Evolutionary conservation across 2,329 filamentous ascomycete genomes (phyloP).

Genomic region (Sporothrix globosa): DNA sequence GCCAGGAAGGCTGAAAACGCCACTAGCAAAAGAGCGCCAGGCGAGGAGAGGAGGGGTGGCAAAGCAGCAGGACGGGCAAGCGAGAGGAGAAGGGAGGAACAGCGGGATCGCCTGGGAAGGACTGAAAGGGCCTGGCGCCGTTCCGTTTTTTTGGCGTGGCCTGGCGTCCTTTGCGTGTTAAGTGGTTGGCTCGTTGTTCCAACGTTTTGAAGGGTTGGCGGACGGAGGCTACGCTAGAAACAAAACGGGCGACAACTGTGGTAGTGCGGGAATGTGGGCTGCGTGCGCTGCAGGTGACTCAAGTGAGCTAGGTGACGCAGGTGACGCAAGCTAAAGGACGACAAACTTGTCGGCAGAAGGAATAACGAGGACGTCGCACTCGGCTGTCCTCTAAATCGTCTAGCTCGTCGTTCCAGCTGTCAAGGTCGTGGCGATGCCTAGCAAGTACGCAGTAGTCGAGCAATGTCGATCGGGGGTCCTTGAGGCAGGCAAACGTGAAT

Average conservation of each 20-base stretch:
- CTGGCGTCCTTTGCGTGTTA: constrained; percentile 21
- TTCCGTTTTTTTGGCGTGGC: constrained; percentile 22
- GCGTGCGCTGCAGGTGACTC: neutral
- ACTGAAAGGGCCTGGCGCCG: constrained; percentile 19
- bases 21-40: constrained; percentile 24
- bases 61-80: neutral
- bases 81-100: neutral
- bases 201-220: constrained; percentile 15
- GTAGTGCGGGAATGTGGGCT: constrained; percentile 28
- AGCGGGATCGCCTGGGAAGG: constrained; percentile 10
- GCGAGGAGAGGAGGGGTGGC: constrained; percentile 19
- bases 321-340: constrained; percentile 22
- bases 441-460: neutral
- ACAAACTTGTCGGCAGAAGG: neutral
- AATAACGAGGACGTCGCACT: neutral
- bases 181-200: constrained; percentile 18
- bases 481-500: neutral
- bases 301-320: constrained; percentile 16
- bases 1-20: constrained; percentile 27
- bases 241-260: constrained; percentile 18
- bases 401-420: constrained; percentile 5
- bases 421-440: constrained; percentile 21
- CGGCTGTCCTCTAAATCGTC: neutral
- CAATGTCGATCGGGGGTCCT: constrained; percentile 14
- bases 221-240: constrained; percentile 25